Conservation (phyloP, 257 asterid species). For the Paraleonurus japonicus region DNA sequence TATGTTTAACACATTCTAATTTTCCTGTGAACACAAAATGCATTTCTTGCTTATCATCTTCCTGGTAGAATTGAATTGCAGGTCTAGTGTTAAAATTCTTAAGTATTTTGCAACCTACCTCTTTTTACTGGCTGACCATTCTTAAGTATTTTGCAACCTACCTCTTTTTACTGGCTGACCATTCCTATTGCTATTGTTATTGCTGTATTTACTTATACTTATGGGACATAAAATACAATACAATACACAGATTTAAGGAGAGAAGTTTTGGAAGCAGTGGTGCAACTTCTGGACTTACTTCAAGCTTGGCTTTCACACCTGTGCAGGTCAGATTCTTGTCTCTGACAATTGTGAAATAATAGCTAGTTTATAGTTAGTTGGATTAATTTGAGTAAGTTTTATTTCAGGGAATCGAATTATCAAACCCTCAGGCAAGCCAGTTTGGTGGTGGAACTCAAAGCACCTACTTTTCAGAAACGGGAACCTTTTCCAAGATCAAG, state of each 20-base stretch:
- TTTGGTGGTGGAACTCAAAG: slow-evolving; percentile 89
- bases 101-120: neutral
- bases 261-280: slow-evolving; percentile 76
- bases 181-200: too few species aligned
- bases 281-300: slow-evolving; percentile 92
- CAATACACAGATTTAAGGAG: slow-evolving; percentile 92
- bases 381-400: neutral
- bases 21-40: neutral
- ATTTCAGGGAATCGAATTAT: slow-evolving; percentile 87
- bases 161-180: too few species aligned
- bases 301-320: slow-evolving; percentile 96
- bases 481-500: slow-evolving; percentile 91
- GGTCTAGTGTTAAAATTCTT: neutral
- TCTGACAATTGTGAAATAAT: neutral
- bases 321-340: slow-evolving; percentile 70
- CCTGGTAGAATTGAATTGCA: slow-evolving; percentile 1
- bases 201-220: neutral
- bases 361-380: neutral
- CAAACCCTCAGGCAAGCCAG: slow-evolving; percentile 91
- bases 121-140: neutral
- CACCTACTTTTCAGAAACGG: slow-evolving; percentile 90
- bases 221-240: too few species aligned
- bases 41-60: slow-evolving; percentile 9
- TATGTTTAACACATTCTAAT: neutral
- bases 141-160: too few species aligned